Conservation (phyloP, 208 protist species). For the Blechomonas ayalai region DNA sequence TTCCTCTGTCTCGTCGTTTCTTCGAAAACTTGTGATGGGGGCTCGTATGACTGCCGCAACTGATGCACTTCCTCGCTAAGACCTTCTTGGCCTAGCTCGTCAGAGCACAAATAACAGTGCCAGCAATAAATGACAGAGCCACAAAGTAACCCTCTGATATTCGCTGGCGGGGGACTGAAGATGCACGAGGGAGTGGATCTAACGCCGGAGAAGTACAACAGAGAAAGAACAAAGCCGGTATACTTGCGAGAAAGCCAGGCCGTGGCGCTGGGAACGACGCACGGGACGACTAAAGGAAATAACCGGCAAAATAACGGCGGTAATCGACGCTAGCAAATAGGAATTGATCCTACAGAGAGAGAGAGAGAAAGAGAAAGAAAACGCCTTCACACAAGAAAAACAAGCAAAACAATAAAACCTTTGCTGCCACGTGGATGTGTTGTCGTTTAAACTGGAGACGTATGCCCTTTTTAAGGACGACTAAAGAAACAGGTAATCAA, state of each 20-base stretch:
- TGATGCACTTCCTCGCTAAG: too few relatives aligned
- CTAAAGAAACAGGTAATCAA: too few relatives aligned
- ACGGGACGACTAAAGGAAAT: slow-evolving; percentile 4
- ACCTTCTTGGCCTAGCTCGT: too few relatives aligned
- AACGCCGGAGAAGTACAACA: background rate
- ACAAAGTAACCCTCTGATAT: background rate
- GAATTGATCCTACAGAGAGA: too few relatives aligned
- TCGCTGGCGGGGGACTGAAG: background rate
- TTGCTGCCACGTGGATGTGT: background rate
- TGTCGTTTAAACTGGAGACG: too few relatives aligned
- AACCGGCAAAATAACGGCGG: slow-evolving; percentile 5
- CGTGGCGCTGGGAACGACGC: too few relatives aligned
- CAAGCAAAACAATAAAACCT: slow-evolving; percentile 2
- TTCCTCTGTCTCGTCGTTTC: too few relatives aligned
- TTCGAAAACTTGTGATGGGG: too few relatives aligned
- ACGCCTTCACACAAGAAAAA: background rate
- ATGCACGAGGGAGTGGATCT: background rate
- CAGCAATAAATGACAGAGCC: slow-evolving; percentile 1
- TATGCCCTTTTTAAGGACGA: too few relatives aligned
- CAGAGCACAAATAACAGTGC: background rate
- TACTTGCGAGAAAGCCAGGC: too few relatives aligned
- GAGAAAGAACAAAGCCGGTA: background rate
- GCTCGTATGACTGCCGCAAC: too few relatives aligned
- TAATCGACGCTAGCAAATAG: too few relatives aligned
- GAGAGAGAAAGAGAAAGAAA: slow-evolving; percentile 2